Base-by-base conservation (phyloP, 192 early-diverging fungal species). In the Radiomyces spectabilis region DNA sequence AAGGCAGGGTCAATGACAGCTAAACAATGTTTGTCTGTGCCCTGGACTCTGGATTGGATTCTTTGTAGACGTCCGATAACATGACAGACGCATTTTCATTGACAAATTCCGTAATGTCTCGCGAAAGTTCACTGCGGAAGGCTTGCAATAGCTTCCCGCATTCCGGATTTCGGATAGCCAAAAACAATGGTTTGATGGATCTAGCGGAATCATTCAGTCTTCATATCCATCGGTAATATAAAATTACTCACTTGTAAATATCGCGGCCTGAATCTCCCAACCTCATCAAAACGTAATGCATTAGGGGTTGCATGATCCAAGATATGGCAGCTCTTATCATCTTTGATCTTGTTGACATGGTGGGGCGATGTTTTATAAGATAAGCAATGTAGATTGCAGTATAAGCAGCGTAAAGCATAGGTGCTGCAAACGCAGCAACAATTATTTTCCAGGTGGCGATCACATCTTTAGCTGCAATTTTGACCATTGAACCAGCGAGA, bases 401-500 rank as follows among this genome's bases (percentile, higher is more conserved):
- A 64, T 91, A 92, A 1, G 72, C 51, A 10, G 77, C 77, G 60
- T 92, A 92, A 15, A 89, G 73, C 15, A 77, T 49, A 4, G 92
- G 92, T 19, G 82, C 77, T 21, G 87, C 75, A 4, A 81, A 81
- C 21, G 82, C 64, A 16, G 85, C 83, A 22, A 92, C 85, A 19
- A 93, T 67, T 13, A 93, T 73, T 63, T 97, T 97, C 97, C 95
- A 97, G 2, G 94, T 96, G 0, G 90, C 92, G 16, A 99, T 71
- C 5, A 99, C 97, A 55, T 99, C 97, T 43, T 83, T 79, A 8
- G 88, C 97, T 41, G 82, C 79, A 58, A 99, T 84, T 64, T 99
- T 99, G 35, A 99, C 93, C 24, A 81, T 91, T 10, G 93, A 95
- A 18, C 75, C 88, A 9, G 87, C 87, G 49, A 92, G 73, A 0